A percentile compares a stretch with the other conserved stretches of the same genome.
phyloP scores from a whole-genome alignment of 1,284 basidiomycete genomes.

The Taiwanofungus camphoratus region DNA sequence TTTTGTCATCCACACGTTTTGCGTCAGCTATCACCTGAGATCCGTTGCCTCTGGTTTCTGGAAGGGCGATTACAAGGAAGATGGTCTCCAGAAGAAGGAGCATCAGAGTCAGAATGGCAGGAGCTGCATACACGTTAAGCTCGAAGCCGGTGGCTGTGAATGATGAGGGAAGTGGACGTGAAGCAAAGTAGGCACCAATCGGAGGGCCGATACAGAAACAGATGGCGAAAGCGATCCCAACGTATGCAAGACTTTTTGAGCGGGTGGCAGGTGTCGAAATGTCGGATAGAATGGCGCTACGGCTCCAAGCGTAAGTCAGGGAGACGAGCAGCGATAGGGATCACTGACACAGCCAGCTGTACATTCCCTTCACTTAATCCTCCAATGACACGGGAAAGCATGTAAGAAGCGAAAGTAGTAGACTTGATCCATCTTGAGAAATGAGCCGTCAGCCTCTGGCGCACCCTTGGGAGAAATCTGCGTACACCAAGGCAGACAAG shows the following conservation, averaged over 20 bases:
- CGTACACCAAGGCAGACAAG: conserved; percentile 74
- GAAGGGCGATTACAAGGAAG: conserved; percentile 69
- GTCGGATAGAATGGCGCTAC: conserved; percentile 84
- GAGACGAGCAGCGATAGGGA: conserved; percentile 2
- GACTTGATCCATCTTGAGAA: conserved; percentile 75
- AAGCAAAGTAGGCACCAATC: conserved; percentile 78
- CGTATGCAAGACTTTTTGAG: conserved; percentile 80
- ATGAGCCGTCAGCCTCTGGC: too few species aligned
- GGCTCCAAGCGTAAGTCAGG: conserved; percentile 5
- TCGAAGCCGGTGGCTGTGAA: conserved; percentile 55
- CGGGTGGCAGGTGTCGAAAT: conserved; percentile 74
- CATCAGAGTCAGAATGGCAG: conserved; percentile 72
- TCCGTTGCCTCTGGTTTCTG: conserved; percentile 64
- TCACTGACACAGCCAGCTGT: conserved; percentile 69
- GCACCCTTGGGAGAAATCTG: conserved; percentile 14
- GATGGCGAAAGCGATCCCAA: conserved; percentile 90
- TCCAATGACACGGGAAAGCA: conserved; percentile 84
- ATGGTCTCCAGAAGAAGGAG: conserved; percentile 66
- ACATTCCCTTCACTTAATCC: conserved; percentile 88
- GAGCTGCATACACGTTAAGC: conserved; percentile 81
- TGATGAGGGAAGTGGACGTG: conserved; percentile 55
- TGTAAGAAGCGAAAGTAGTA: conserved; percentile 80
- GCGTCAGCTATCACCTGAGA: conserved; percentile 21
- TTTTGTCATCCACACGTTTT: conserved; percentile 18
- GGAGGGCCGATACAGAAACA: conserved; percentile 86